Percentiles rank a stretch among this genome's conserved stretches.
Evolutionary conservation across 2,329 filamentous ascomycete species (phyloP).

Genomic region (Cladosporium austrohemisphaericum): DNA sequence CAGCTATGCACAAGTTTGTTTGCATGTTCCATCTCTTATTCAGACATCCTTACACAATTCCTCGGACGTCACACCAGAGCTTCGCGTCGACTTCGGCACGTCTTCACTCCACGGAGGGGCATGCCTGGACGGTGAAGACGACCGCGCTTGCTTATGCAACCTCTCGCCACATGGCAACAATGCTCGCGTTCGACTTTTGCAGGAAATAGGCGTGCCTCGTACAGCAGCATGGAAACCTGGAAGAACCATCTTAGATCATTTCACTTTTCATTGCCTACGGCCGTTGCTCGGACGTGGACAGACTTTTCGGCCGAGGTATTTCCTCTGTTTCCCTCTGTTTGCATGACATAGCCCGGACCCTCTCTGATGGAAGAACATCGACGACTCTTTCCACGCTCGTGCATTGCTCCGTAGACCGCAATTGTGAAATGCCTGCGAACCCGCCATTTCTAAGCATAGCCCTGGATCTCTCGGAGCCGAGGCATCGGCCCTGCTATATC

Average conservation of each 20-base stretch:
- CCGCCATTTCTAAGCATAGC: constrained; percentile 11
- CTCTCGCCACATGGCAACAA: not conserved
- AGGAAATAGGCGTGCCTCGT: too few relatives aligned
- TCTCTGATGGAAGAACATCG: constrained; percentile 12
- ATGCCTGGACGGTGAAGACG: not conserved
- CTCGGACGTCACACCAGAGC: not conserved
- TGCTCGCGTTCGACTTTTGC: too few relatives aligned
- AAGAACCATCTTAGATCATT: too few relatives aligned
- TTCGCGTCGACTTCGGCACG: not conserved
- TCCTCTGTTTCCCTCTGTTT: not conserved
- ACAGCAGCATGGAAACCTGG: not conserved
- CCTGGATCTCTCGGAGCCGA: constrained; percentile 2
- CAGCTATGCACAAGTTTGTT: not conserved
- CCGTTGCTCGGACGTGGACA: constrained; percentile 3
- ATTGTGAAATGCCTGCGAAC: not conserved
- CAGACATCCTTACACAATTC: not conserved
- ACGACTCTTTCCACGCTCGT: constrained; percentile 9
- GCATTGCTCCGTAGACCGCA: constrained; percentile 9
- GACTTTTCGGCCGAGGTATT: constrained; percentile 8
- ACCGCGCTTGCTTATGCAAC: constrained; percentile 10
- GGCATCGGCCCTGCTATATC: not conserved
- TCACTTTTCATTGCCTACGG: constrained; percentile 5
- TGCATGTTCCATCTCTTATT: not conserved
- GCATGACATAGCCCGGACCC: constrained; percentile 9
- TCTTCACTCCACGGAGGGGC: not conserved